Base-by-base conservation (phyloP, 139 green algal species). In the Micractinium conductrix region DNA sequence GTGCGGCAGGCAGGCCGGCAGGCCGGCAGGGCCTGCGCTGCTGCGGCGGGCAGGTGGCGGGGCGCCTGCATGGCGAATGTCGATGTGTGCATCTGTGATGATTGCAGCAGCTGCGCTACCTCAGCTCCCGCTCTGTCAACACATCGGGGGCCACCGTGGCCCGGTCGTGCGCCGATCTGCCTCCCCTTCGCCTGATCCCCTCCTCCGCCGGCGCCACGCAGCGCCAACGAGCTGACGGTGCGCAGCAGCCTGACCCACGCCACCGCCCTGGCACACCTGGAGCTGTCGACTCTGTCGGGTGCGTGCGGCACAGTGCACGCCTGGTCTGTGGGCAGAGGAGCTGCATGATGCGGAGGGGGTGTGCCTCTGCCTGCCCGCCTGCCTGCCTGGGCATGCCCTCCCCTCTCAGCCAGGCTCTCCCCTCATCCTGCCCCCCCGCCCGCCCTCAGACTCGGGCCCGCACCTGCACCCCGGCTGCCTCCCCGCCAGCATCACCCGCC, bases 391-490 rank as follows among this genome's bases (percentile, higher is more conserved):
- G 48, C 10, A 58, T 58, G 10, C 7, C 53, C 5, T 62, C 19
- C 53, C 53, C 5, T 21, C 2, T 62, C 53, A 14, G 7, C 53
- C 19, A 30, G 53, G 19, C 53, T 21, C 26, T 24, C 28, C 2
- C 21, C 62, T 14, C 62, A 68, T 69, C 17, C 63, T 19, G n/a
- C 63, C n/a, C 63, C 4, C 2, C n/a, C 63, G 12, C 9, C 19
- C 38, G 33, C n/a, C n/a, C n/a, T n/a, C 76, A 82, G 76, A 82
- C 76, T 28, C 37, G 9, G 76, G 76, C 4, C 76, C 76, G 28
- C 30, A 33, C 6, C 43, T 82, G 10, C 26, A 73, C 28, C 76
- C 55, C 9, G 58, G 40, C 38, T 82, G 58, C 58, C 58, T 82
- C 26, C 76, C 76, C 14, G 1, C 58, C 76, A 50, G 19, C 38